Evolutionary conservation across 2,329 filamentous ascomycete species (phyloP).

Genomic region (Colletotrichum gloeosporioides): DNA sequence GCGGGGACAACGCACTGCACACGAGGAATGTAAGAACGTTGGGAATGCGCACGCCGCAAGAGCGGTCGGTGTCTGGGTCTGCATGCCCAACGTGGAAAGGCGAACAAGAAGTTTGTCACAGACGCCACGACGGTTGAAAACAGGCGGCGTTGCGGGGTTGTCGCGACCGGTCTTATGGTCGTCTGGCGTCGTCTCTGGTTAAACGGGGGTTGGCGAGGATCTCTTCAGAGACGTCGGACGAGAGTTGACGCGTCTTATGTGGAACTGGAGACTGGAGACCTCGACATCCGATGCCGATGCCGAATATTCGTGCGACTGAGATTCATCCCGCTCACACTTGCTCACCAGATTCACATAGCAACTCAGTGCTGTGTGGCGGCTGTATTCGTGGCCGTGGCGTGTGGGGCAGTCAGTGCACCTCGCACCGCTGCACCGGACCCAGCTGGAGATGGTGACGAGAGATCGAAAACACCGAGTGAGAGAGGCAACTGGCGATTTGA

Average conservation of each 20-base stretch:
- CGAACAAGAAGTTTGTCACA: neutral
- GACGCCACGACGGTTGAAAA: neutral
- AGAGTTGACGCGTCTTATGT: neutral
- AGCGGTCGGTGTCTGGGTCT: neutral
- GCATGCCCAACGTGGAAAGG: neutral
- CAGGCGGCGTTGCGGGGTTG: neutral
- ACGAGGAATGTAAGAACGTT: neutral
- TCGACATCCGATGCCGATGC: neutral
- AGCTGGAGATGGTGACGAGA: neutral
- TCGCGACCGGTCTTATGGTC: neutral
- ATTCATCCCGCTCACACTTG: neutral
- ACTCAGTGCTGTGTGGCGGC: neutral
- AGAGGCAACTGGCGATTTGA: neutral
- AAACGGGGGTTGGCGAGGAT: neutral
- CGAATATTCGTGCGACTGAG: neutral
- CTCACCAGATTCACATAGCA: neutral
- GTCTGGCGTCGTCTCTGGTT: neutral
- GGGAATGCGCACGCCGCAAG: neutral
- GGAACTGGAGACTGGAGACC: neutral
- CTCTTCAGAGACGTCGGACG: neutral
- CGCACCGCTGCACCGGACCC: neutral
- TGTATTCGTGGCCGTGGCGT: neutral
- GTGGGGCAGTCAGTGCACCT: slow-evolving; percentile 1
- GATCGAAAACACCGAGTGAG: neutral
- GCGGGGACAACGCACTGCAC: neutral